A percentile compares a stretch with the other conserved stretches of the same genome.
phyloP scores from a whole-genome alignment of 176 grass and related monocot genomes.

The Melocanna baccifera region DNA sequence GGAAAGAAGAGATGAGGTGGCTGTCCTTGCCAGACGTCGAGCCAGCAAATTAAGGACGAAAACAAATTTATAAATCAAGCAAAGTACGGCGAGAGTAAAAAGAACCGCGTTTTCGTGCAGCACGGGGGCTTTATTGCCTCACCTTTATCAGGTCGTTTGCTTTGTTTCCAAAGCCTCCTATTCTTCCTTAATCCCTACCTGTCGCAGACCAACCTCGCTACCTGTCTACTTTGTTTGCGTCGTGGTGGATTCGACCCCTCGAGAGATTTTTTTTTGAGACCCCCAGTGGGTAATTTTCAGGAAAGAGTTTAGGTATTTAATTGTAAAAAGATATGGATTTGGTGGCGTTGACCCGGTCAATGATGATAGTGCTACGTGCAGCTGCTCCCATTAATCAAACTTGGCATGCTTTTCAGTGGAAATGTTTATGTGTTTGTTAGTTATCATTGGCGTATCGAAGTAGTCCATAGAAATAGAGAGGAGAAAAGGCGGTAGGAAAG shows the following conservation, averaged over 20 bases:
- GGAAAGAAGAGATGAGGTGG: not conserved
- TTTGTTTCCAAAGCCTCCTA: constrained; percentile 28
- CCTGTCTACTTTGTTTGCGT: not conserved
- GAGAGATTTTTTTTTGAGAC: not conserved
- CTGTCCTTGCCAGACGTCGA: constrained; percentile 8
- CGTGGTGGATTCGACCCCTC: constrained; percentile 7
- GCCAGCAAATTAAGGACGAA: not conserved
- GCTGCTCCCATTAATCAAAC: not conserved
- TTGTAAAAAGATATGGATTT: not conserved
- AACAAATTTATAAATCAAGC: constrained; percentile 9
- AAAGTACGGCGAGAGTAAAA: not conserved
- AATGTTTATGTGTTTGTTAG: not conserved
- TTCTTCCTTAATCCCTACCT: constrained; percentile 31
- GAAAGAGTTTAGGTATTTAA: not conserved
- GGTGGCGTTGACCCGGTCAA: not conserved
- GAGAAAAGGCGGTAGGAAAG: not conserved
- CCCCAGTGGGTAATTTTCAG: not conserved
- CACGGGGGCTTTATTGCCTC: not conserved
- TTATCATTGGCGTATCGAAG: not conserved
- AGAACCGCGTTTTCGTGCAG: constrained; percentile 23
- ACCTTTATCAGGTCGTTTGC: not conserved
- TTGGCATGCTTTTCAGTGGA: constrained; percentile 4
- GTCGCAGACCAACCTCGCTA: not conserved
- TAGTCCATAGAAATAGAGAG: not conserved
- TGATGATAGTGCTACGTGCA: not conserved